Evolutionary conservation across 352 stramenopile genomes (phyloP), one percentile per base, ranked within the genome.

Genomic region (Pseudoperonospora humuli): DNA sequence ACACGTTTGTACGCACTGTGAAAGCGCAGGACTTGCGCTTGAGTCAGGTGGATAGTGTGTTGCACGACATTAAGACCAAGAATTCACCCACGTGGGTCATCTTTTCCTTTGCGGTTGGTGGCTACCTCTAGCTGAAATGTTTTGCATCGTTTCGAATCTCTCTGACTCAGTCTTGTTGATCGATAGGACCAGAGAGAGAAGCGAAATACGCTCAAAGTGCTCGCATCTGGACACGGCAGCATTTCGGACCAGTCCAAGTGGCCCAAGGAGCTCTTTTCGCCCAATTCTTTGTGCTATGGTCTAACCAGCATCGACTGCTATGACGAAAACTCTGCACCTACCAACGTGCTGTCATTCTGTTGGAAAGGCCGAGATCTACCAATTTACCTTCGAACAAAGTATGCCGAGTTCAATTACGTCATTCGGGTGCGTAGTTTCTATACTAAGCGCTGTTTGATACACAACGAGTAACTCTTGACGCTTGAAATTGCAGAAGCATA

Each of bases 321-420:
- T 21, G 68, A 81, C 26, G 66, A 79, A 26, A 71, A 84, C 38
- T 49, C 47, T n/a, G 62, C 79, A 23, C 71, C 77, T 13, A 74
- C 76, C 10, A 83, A 70, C 21, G 81, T 88, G 26, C 45, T 92
- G 18, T 94, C 82, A 19, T 91, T 91, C 38, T 92, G 79, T 65
- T 94, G 82, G 82, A 94, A 94, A 68, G 82, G 82, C 34, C 60
- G 72, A n/a, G 88, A 75, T 38, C 52, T 91, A 7, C 79, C 82
- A 2, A 90, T 94, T 41, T 87, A 89, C 32, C 32, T 92, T 28
- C 77, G 82, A 35, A 88, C 78, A 5, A 94, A 94, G 45, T 89
- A 85, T 60, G 79, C 79, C 3, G 82, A 94, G 57, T 94, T 90
- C 55, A 86, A 94, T 53, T 82, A 92, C 38, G 74, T 88, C 28